Base-by-base conservation (phyloP, 1,139 yeast genomes). In the Diutina mesorugosa region DNA sequence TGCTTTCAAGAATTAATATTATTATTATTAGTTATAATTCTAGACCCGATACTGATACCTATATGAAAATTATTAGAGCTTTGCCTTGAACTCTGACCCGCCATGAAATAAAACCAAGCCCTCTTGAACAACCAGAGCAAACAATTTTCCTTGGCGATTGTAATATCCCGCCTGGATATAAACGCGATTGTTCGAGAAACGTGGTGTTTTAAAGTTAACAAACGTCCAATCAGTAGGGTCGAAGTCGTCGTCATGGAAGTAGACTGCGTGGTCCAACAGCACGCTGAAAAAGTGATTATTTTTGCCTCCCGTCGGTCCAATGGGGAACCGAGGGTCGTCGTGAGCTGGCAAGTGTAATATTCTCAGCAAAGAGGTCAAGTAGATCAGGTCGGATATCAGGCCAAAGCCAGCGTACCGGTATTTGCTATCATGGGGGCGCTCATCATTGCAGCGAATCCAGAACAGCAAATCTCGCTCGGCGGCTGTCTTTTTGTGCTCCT, bases 121-220 rank as follows among this genome's bases (percentile, higher is more conserved):
- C 67, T 87, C 91, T 67, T 87, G 95, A 7, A 83, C 67, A 4
- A 85, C 74, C 0, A 86, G 78, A 2, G 90, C 89, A 4, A 84
- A 77, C 59, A 85, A 79, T 18, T 72, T 72, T 1, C 85, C 84
- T 45, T 76, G 73, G 32, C 63, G 63, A 56, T 77, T 71, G 65
- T 72, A 87, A 63, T 85, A 72, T 59, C 85, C 85, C 9, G 84
- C 88, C 61, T 77, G 78, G 61, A 84, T 69, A 52, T 86, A 66
- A 6, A 83, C 82, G 60, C 87, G 74, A 57, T 80, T 80, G 59
- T 77, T 75, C n/a, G 77, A 76, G 5, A 84, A 72, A 59, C 83
- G 73, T 14, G 81, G 69, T 41, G 81, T 78, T 57, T 72, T 72
- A 53, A 81, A 72, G 55, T 79, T 74, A 58, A 79, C 77, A n/a